Base-by-base conservation (phyloP, 306 rosid species). In the Cucumis hystrix region DNA sequence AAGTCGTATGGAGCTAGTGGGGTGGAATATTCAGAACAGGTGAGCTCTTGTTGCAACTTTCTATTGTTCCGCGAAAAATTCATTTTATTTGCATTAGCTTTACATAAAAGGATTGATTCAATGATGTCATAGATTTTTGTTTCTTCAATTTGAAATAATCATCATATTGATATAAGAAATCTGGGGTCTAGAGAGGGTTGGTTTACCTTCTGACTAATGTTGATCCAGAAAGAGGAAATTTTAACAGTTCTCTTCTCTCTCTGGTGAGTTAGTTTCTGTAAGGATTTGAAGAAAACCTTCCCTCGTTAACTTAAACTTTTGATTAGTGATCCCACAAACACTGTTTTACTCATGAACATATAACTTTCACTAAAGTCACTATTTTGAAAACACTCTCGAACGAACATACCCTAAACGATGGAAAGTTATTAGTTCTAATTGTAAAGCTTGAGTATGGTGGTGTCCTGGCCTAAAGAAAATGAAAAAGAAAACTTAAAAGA, bases 11-110 rank as follows among this genome's bases (percentile, higher is more conserved):
- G 98, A 20, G 98, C 98, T 69, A 85, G 91, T 33, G 86, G 91
- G 5, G 97, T 92, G 78, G 92, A 88, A 79, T 95, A 84, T 90
- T 92, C 97, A 0, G 97, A 95, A 79, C 97, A 92, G 97, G 98
- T 95, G 28, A 82, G 80, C 77, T 72, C 69, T 62, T 33, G 6
- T 66, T 63, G 17, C 6, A 41, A 79, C 61, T 52, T 10, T 60
- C 23, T 30, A 41, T 18, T 25, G 55, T 75, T 41, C 5, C 7
- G 2, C 9, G 3, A 59, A 59, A 13, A 40, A 0, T 37, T 60
- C 40, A 3, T 60, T 60, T 14, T 15, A 16, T 43, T 60, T 7
- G 16, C 28, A 5, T 73, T 67, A 41, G 55, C 30, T 9, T 1
- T 23, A 37, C 8, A 6, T 65, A 35, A 35, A 65, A 65, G 17